These are phyloP conservation scores for Ephemerocybe angulata DNA, from an alignment of 768 basidiomycete species.

Conservation along the genomic window DNA sequence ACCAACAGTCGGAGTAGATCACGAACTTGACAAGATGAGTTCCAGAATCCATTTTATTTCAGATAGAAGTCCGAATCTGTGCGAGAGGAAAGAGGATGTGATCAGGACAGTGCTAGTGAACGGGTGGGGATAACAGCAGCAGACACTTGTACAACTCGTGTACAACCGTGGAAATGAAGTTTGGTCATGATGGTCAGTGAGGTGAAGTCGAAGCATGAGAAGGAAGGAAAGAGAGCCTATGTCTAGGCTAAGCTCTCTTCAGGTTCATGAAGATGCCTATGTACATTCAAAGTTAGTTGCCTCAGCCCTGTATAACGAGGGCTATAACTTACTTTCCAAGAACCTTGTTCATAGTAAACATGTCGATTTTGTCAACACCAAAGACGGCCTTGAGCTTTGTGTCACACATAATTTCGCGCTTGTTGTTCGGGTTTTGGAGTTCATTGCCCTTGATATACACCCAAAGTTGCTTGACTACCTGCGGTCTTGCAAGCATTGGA, in stretches of 20 bases:
- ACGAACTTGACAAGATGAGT: too few relatives aligned
- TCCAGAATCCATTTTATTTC: too few relatives aligned
- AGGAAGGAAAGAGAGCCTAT: background rate
- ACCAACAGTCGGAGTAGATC: background rate
- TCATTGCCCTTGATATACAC: slow-evolving; percentile 77
- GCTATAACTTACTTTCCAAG: slow-evolving; percentile 60
- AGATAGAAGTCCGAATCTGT: too few relatives aligned
- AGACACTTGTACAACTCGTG: background rate
- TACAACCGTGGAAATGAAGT: background rate
- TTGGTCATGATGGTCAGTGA: too few relatives aligned
- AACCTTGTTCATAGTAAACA: slow-evolving; percentile 95
- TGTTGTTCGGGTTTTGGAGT: slow-evolving; percentile 83
- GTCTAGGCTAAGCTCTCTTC: slow-evolving; percentile 16
- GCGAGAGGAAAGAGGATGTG: background rate
- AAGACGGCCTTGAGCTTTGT: slow-evolving; percentile 69
- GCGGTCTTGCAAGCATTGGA: slow-evolving; percentile 75
- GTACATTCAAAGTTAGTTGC: background rate
- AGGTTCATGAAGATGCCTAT: slow-evolving; percentile 36
- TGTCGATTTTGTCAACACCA: slow-evolving; percentile 76
- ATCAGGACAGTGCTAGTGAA: background rate
- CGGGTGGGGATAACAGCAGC: background rate
- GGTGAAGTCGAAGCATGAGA: too few relatives aligned
- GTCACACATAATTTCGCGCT: slow-evolving; percentile 84
- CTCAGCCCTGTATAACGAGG: background rate
- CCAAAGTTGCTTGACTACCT: slow-evolving; percentile 90